Percentiles rank a stretch among this genome's conserved stretches.
Evolutionary conservation across 371 early-diverging fungal species (phyloP).

Genomic region (Smittium mucronatum): DNA sequence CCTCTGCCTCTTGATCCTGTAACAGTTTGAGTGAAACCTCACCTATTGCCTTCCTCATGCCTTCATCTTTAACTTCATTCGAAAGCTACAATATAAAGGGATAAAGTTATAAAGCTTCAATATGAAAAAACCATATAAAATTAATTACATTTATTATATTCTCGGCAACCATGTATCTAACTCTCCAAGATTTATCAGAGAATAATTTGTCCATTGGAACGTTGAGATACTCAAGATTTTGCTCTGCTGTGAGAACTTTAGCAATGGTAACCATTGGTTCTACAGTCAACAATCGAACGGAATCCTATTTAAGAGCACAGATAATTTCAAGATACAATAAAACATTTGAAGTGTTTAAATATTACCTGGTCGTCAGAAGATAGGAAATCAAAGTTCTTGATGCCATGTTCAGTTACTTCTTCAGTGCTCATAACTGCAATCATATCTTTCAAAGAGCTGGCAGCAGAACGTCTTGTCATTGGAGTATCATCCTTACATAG

Average conservation of each 20-base stretch:
- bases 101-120: background rate
- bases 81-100: conserved; percentile 16
- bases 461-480: conserved; percentile 93
- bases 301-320: conserved; percentile 53
- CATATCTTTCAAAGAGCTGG: conserved; percentile 62
- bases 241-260: conserved; percentile 56
- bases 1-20: conserved; percentile 94
- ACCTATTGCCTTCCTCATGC: conserved; percentile 30
- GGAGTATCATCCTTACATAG: conserved; percentile 90
- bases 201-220: conserved; percentile 60
- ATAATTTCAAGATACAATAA: conserved; percentile 17
- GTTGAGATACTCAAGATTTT: conserved; percentile 34
- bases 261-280: conserved; percentile 86
- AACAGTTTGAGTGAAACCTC: conserved; percentile 58
- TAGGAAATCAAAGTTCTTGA: conserved; percentile 8
- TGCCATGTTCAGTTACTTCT: conserved; percentile 41
- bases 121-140: background rate
- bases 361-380: conserved; percentile 3
- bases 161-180: conserved; percentile 94
- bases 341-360: background rate
- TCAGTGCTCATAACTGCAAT: conserved; percentile 33
- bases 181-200: conserved; percentile 93
- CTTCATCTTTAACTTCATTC: conserved; percentile 26
- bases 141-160: conserved; percentile 49
- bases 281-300: conserved; percentile 88